phyloP scores from a whole-genome alignment of 2,329 filamentous ascomycete species.

The Exophiala spinifera region DNA sequence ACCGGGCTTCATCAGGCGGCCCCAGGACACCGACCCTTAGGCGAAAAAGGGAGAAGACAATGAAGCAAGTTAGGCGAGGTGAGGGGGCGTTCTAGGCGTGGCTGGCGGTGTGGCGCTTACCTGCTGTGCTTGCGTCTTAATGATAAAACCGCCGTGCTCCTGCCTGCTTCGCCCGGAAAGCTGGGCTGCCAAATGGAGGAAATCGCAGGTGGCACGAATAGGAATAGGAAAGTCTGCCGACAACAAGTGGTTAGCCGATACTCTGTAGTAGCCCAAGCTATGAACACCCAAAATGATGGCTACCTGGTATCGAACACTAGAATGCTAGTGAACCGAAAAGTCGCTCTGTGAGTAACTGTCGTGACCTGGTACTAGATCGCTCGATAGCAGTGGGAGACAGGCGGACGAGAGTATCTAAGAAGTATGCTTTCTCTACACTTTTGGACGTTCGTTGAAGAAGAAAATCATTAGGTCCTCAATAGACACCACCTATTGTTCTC shows the following conservation, averaged over 20 bases:
- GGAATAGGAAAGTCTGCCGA: no score
- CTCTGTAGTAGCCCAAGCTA: no score
- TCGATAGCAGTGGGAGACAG: background rate
- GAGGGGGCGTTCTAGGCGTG: background rate
- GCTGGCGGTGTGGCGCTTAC: background rate
- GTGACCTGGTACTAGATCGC: background rate
- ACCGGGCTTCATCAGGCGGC: background rate
- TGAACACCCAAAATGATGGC: no score
- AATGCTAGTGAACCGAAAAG: background rate
- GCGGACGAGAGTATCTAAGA: background rate
- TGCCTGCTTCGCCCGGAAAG: no score
- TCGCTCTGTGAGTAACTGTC: background rate
- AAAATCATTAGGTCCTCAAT: background rate
- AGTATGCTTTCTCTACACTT: no score
- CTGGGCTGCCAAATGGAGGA: no score
- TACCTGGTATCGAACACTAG: no score
- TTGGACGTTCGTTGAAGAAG: background rate
- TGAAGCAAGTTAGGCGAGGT: background rate
- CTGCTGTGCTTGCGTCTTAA: background rate
- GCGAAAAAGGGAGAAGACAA: background rate
- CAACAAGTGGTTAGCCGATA: no score
- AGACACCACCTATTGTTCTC: background rate
- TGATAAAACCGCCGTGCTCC: background rate
- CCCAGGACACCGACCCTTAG: background rate
- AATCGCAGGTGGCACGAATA: no score